Base-by-base conservation (phyloP, 2,329 filamentous ascomycete genomes). In the Fusarium fracticaudum region DNA sequence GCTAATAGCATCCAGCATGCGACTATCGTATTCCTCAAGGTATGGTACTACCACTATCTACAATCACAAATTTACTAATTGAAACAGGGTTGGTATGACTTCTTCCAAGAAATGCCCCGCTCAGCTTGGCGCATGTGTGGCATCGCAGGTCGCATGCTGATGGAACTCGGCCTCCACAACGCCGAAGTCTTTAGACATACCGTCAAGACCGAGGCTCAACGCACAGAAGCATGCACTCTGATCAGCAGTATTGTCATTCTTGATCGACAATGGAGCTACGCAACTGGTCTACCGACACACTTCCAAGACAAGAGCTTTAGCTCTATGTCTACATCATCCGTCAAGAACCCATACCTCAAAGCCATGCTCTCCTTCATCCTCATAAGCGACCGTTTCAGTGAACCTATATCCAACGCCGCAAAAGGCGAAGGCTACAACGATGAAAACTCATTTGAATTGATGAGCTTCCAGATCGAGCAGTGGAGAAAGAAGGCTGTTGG, bases 401-500 rank as follows among this genome's bases (percentile, higher is more conserved):
- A 73, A 18, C 71, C 71, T 1, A 67, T 73, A n/a, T 73, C 71
- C 0, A 58, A 64, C 2, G 71, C 70, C 0, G 60, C 71, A 1
- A 71, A 62, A 48, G 71, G 71, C 1, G 71, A 73, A 26, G 65
- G 70, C 1, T 76, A 78, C 9, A 70, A 74, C 1, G 78, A 80
- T 14, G 71, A 79, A 7, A 79, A 77, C 20, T 71, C 73, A 0
- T 78, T 78, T n/a, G 79, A 80, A 14, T 14, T 80, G 9, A 73
- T 80, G 71, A 79, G 73, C 12, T 80, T 80, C 14, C 79, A 80
- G 26, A 73, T 80, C 9, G 76, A 78, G 17, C 77, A 79, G 35
- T 79, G 78, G 78, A 60, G 75, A 4, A 79, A 75, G 31, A 76
- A 71, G 8, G 74, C 74, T 4, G 70, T 80, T 4, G 77, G 70